Evolutionary conservation across 2,329 filamentous ascomycete species (phyloP), one percentile per base, ranked within the genome.

Genomic region (Fusarium continuum): DNA sequence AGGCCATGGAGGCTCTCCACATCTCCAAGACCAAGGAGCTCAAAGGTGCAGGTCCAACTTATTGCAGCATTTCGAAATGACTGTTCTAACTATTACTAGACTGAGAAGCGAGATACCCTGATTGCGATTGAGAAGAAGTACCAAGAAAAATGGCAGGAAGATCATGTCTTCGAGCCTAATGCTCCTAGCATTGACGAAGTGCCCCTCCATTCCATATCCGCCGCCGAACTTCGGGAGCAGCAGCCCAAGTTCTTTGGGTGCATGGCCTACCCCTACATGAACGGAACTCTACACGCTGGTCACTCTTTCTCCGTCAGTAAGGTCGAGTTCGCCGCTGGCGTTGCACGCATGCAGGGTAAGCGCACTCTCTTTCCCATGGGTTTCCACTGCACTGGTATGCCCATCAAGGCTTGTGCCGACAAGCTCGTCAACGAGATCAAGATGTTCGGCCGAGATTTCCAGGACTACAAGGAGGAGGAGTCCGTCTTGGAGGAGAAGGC

Each of bases 351-450:
- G 92, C 87, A 93, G 76, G 95, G 95, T 73, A 94, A 94, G 82
- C 85, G 90, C 48, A 84, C 89, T 54, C 82, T 98, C 48, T 97
- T 95, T 76, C 95, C 95, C 54, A 89, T 95, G 73, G 95, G 94
- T 26, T 99, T 93, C 81, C 95, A 99, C 82, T 79, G 78, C 79
- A 98, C 94, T 0, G 95, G 95, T 70, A 96, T 99, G 90, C 93
- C 93, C 39, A 99, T 99, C 82, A 97, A 97, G 79, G 93, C 95
- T 6, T 96, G 92, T 72, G 93, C 95, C 50, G 94, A 99, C 82
- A 98, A 98, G 83, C 86, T 99, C 39, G 88, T 90, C 56, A 88
- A 92, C 62, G 95, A 99, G 79, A 89, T 98, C 53, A 88, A 91
- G 78, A 83, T 90, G 79, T 99, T 98, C 72, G 95, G 95, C 19